A percentile compares a stretch with the other conserved stretches of the same genome.
Conservation (phyloP, 1,284 basidiomycete genomes). For the Moesziomyces parantarcticus region DNA sequence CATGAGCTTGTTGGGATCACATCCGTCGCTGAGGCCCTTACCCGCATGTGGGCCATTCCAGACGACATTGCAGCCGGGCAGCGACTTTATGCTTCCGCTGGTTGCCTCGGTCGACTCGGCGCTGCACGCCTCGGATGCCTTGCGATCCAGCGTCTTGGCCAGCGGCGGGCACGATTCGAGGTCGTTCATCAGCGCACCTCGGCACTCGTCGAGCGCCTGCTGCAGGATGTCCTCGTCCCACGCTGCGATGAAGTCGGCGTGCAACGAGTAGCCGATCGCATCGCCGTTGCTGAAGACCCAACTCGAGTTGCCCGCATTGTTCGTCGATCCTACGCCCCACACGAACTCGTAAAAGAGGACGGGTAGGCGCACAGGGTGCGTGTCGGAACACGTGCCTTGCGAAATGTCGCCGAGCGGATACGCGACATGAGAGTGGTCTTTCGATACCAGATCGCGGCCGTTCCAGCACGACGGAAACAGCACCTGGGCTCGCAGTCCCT, state of each 20-base stretch:
- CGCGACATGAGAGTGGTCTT: constrained; percentile 70
- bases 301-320: constrained; percentile 21
- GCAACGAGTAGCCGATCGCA: constrained; percentile 69
- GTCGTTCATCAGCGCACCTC: constrained; percentile 68
- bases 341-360: constrained; percentile 72
- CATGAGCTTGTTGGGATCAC: constrained; percentile 38
- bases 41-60: constrained; percentile 47
- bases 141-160: constrained; percentile 23
- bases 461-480: constrained; percentile 73
- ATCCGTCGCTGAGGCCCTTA: constrained; percentile 31
- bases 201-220: constrained; percentile 72
- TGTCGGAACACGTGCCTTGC: constrained; percentile 71
- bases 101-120: constrained; percentile 14
- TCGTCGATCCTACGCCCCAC: constrained; percentile 9
- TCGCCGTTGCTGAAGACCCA: constrained; percentile 53
- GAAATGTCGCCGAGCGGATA: constrained; percentile 63
- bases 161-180: constrained; percentile 70
- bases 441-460: constrained; percentile 70
- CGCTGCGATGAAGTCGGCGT: constrained; percentile 72
- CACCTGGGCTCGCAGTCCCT: constrained; percentile 69
- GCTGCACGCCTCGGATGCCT: constrained; percentile 7
- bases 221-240: constrained; percentile 69
- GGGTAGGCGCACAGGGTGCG: constrained; percentile 71
- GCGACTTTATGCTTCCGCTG: constrained; percentile 8
- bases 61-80: constrained; percentile 52